phyloP scores from a whole-genome alignment of 768 basidiomycete genomes.

The Lentinula sp. region DNA sequence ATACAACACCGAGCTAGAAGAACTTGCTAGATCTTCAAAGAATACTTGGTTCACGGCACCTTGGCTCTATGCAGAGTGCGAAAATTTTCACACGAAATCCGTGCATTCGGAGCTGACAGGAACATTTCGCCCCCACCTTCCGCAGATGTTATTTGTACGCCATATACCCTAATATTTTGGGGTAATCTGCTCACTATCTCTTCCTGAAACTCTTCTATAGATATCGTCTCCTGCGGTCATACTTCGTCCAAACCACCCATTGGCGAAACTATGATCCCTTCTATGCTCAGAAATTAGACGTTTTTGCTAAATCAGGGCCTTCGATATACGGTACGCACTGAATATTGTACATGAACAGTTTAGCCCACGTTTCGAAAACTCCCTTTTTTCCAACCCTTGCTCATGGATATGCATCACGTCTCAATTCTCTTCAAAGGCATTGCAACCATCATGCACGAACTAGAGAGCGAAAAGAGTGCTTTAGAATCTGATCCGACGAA shows the following conservation, averaged over 20 bases:
- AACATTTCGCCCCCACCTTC: not conserved
- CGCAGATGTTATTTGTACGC: conserved; percentile 68
- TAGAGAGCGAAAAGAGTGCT: conserved; percentile 43
- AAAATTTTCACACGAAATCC: conserved; percentile 11
- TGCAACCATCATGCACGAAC: conserved; percentile 63
- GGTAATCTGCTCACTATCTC: conserved; percentile 1
- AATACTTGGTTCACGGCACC: conserved; percentile 89
- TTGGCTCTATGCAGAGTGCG: conserved; percentile 96
- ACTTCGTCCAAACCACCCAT: conserved; percentile 56
- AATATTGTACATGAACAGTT: not conserved
- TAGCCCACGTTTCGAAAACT: too few species aligned
- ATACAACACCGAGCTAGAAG: conserved; percentile 74
- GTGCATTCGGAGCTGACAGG: not conserved
- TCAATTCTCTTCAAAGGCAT: conserved; percentile 49
- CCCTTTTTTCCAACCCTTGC: too few species aligned
- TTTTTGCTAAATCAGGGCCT: conserved; percentile 71
- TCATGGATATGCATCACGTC: too few species aligned
- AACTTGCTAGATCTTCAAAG: conserved; percentile 36
- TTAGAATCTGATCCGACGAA: conserved; percentile 44
- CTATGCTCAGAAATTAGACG: conserved; percentile 66
- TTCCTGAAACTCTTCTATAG: conserved; percentile 28
- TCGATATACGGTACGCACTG: conserved; percentile 67
- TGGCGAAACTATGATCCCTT: conserved; percentile 88
- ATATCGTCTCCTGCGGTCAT: conserved; percentile 77
- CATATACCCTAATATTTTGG: conserved; percentile 1